Evolutionary conservation across 192 early-diverging fungal genomes (phyloP), one percentile per base, ranked within the genome.

Genomic region (Dissophora ornata): DNA sequence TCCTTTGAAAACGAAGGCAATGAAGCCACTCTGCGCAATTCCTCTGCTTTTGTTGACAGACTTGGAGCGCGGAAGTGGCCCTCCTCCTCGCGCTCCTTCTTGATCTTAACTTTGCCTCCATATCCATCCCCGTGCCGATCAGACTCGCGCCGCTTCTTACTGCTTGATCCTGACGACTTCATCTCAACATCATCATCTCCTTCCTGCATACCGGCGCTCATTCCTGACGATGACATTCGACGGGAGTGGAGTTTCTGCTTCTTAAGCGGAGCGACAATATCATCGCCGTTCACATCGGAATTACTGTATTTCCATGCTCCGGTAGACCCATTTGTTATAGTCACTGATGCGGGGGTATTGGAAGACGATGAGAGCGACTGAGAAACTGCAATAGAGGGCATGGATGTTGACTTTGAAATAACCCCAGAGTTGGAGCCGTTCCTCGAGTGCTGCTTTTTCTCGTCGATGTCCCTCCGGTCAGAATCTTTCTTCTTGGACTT

Each of bases 41-140:
- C 73, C 28, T 77, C 73, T 7, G 40, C 5, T 29, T 67, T 77
- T 4, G 42, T 30, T 13, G 49, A 46, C 9, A 63, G 4, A 13
- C 40, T 42, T 13, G 48, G 38, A 7, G 45, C 15, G 51, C 59
- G 49, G n/a, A 62, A 62, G 36, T 33, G 63, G 3, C 34, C 45
- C n/a, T 77, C 73, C 1, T 77, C 73, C 15, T 77, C 73, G 9
- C 73, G 73, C n/a, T 77, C 73, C 73, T 77, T 77, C 59, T 77
- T 77, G 47, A 77, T 77, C 62, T 77, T 77, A 40, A 77, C 45
- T 50, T 67, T 77, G 28, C 73, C 65, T 16, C 64, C 57, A 57
- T 67, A 77, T 12, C 42, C 51, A 33, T 77, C 73, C 13, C 40
- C 40, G 9, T 60, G 59, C n/a, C 73, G 57, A 11, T 77, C 73